Evolutionary conservation across 148 eudicot species (phyloP), one percentile per base, ranked within the genome.

Genomic region (Persicaria tinctoria): DNA sequence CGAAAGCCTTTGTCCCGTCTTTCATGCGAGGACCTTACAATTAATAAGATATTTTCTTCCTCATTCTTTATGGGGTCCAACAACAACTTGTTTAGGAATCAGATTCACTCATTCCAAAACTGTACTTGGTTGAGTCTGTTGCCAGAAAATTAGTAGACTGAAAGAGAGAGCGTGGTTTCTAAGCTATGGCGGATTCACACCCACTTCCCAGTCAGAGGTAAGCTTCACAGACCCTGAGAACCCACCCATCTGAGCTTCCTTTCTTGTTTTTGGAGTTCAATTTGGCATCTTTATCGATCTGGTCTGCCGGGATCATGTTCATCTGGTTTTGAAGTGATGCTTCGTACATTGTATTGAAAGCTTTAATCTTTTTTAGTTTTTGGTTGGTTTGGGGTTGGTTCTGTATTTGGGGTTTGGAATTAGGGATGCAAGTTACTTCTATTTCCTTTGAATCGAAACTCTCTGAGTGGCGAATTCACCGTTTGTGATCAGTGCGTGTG

Each of bases 201-300:
- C 47, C 46, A 66, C 70, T 66, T 66, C 70, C 70, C 8, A 12
- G 9, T 14, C 47, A 66, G 70, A 66, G 70, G 70, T 66, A 66
- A 41, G 41, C 32, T 41, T 66, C 46, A 32, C 16, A 27, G 6
- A 0, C 27, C 14, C 4, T 27, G 3, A 10, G 41, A 9, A 62
- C 1, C 16, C 10, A 4, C 46, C 11, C 4, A 23, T 2, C 12
- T 8, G 4, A 9, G 4, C 38, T 62, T 62, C 45, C 13, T 6
- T 62, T 62, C 41, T 63, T 63, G 69, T 4, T 41, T 1, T 41
- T 4, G 47, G 48, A 66, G 1, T 13, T 41, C 8, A 60, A 60
- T 3, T 60, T 9, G 66, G 44, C 18, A 60, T 6, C 9, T 60
- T 60, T 23, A 20, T 60, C 32, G 4, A 60, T 60, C 6, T 60